phyloP scores from a whole-genome alignment of 257 asterid genomes.

The Gardenia jasminoides region DNA sequence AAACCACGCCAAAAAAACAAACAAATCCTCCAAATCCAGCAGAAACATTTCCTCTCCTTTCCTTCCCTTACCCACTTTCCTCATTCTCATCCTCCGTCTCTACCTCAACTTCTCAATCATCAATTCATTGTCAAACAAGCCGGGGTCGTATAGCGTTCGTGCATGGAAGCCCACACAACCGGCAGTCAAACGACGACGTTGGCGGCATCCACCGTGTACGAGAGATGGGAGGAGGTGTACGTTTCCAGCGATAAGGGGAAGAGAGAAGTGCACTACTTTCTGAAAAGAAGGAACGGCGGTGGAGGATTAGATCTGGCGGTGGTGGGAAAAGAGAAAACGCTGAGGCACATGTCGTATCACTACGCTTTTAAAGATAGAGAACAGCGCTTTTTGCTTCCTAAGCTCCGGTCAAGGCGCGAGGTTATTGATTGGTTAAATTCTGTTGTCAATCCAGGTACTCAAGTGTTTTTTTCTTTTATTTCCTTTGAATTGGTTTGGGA shows the following conservation, averaged over 20 bases:
- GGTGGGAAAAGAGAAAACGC: conserved; percentile 66
- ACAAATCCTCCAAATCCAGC: neutral
- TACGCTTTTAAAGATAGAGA: conserved; percentile 37
- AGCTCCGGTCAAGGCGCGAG: conserved; percentile 65
- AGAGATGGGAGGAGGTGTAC: conserved; percentile 61
- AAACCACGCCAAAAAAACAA: neutral
- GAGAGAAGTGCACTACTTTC: conserved; percentile 62
- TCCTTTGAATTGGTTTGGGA: neutral
- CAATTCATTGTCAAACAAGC: neutral
- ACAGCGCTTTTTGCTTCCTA: conserved; percentile 32
- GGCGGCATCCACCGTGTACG: conserved; percentile 31
- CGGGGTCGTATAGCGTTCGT: neutral
- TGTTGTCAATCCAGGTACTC: conserved; percentile 48
- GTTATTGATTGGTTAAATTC: conserved; percentile 71
- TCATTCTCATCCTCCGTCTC: neutral
- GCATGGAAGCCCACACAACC: conserved; percentile 31
- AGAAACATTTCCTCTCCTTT: neutral
- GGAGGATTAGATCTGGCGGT: conserved; percentile 69
- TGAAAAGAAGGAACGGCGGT: conserved; percentile 51
- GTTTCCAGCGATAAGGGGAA: conserved; percentile 53
- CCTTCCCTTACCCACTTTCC: conserved; percentile 4
- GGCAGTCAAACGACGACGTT: conserved; percentile 24
- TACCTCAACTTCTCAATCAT: conserved; percentile 4
- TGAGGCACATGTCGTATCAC: conserved; percentile 48
- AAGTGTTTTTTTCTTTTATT: neutral